Conservation (phyloP, 208 protist genomes). For the Crithidia sp. region DNA sequence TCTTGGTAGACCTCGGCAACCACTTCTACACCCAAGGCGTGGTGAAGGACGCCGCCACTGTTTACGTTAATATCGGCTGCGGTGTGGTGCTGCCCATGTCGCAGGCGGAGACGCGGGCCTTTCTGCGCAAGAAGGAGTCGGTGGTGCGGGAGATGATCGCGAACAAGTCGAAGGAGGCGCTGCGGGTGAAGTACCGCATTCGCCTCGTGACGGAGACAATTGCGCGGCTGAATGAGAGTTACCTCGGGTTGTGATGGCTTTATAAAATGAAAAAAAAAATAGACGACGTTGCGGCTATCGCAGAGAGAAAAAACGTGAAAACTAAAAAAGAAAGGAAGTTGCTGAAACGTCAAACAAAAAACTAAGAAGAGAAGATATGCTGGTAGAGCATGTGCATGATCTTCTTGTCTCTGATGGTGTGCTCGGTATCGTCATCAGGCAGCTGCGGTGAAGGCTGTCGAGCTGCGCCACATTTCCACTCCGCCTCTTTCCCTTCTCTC, state of each 20-base stretch:
- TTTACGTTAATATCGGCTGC: constrained; percentile 85
- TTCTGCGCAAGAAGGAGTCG: constrained; percentile 64
- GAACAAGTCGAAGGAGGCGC: constrained; percentile 51
- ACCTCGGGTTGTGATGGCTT: constrained; percentile 23
- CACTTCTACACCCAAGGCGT: constrained; percentile 70
- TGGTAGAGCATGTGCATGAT: too few relatives aligned
- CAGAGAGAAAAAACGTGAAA: too few relatives aligned
- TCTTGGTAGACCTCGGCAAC: constrained; percentile 82
- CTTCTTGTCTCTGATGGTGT: too few relatives aligned
- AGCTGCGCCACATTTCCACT: background rate
- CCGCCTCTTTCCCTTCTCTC: background rate
- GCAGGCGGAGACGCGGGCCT: constrained; percentile 48
- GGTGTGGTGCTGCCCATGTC: constrained; percentile 80
- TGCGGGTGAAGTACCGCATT: constrained; percentile 82
- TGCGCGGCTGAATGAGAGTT: constrained; percentile 49
- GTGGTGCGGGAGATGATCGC: constrained; percentile 42
- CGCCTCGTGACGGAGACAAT: constrained; percentile 81
- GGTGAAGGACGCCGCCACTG: constrained; percentile 41
- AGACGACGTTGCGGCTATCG: too few relatives aligned
- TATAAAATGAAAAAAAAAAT: too few relatives aligned
- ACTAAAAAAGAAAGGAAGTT: too few relatives aligned
- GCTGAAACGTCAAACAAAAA: too few relatives aligned
- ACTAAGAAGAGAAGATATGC: too few relatives aligned
- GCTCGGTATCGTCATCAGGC: too few relatives aligned
- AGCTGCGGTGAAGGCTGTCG: too few relatives aligned